Evolutionary conservation across 306 rosid genomes (phyloP), one percentile per base, ranked within the genome.

Genomic region (Glycyrrhiza uralensis): DNA sequence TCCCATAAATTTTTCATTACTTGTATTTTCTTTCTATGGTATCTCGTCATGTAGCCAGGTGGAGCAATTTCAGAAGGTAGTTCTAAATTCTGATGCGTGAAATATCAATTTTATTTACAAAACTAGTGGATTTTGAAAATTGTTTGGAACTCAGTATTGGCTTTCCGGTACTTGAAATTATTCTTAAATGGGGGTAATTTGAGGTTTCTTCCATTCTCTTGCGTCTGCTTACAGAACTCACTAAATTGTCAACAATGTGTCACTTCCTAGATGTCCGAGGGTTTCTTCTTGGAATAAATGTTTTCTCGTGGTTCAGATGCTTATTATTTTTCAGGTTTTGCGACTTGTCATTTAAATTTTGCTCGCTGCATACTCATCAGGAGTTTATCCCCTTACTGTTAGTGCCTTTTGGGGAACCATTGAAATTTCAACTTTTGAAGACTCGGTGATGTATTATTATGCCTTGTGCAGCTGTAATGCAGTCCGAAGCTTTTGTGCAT

Each of bases 391-490:
- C 71, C 56, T 35, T 55, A 15, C 30, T 28, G 24, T 55, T 62
- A 2, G 18, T 69, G 63, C 42, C 65, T 33, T 44, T 32, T 60
- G 32, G 44, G n/a, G n/a, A n/a, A 54, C 39, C 61, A 12, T 29
- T 32, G 9, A 20, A 26, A 17, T 74, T 61, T 22, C 4, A 17
- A 19, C 30, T 28, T 42, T 60, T 10, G 30, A 46, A 30, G 39
- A 38, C 54, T 36, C 29, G 10, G 20, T 80, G 24, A 49, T 72
- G 55, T 33, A 54, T 63, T 64, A 14, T 50, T 49, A 26, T 76
- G 52, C 62, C 60, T 66, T 74, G 9, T 82, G 79, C 92, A 93
- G 98, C 87, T 62, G 97, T 93, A 42, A 89, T 93, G 98, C 96
- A 85, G 56, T 93, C 98, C 3, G 93, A 90, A 81, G 93, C 97